Evolutionary conservation across 495 filamentous ascomycete species (phyloP).

Genomic region (Wilcoxina mikolae): DNA sequence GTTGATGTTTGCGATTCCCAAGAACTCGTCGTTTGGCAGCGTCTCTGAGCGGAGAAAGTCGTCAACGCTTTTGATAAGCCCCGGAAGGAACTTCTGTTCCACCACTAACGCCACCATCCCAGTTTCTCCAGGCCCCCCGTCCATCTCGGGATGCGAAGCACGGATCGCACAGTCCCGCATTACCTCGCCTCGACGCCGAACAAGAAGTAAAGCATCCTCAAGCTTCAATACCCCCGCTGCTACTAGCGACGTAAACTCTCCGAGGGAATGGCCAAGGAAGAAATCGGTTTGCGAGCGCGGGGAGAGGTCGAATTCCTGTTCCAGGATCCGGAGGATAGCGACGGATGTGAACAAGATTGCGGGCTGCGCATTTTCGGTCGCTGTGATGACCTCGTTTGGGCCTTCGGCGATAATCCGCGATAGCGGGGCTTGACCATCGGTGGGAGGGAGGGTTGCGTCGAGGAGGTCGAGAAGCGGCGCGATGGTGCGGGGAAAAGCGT

Average conservation of each 20-base stretch:
- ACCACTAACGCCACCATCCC: conserved; percentile 92
- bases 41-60: conserved; percentile 59
- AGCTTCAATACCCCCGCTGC: conserved; percentile 64
- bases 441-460: conserved; percentile 54
- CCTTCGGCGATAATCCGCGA: conserved; percentile 66
- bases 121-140: conserved; percentile 52
- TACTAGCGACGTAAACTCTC: conserved; percentile 85
- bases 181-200: conserved; percentile 63
- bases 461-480: conserved; percentile 63
- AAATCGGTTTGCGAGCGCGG: conserved; percentile 38
- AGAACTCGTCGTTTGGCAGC: conserved; percentile 59
- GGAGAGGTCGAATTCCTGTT: conserved; percentile 52
- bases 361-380: conserved; percentile 79
- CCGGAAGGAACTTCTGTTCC: conserved; percentile 54
- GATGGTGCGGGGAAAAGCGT: conserved; percentile 64
- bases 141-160: conserved; percentile 31
- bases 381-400: conserved; percentile 56
- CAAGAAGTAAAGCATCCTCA: conserved; percentile 59
- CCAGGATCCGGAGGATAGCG: conserved; percentile 76
- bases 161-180: conserved; percentile 64
- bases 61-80: conserved; percentile 55
- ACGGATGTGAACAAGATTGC: conserved; percentile 92
- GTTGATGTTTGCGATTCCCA: conserved; percentile 89
- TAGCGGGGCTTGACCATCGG: conserved; percentile 42
- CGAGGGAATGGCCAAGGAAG: conserved; percentile 83